phyloP scores from a whole-genome alignment of 179 eudicot genomes.

The Gypsophila paniculata region DNA sequence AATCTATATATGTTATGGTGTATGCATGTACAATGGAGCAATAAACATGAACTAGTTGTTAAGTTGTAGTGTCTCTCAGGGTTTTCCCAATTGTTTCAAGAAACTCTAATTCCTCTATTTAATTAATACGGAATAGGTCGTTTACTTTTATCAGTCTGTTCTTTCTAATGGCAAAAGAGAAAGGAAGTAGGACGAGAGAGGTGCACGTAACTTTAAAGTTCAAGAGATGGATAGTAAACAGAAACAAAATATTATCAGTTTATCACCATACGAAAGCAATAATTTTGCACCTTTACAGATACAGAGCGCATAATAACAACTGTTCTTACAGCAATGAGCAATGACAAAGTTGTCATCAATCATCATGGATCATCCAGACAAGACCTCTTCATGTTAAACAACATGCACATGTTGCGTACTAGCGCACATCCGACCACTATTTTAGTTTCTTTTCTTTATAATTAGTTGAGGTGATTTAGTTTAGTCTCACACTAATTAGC shows the following conservation, averaged over 20 bases:
- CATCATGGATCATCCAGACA: neutral
- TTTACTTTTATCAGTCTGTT: neutral
- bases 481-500: too few species aligned
- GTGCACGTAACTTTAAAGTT: neutral
- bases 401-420: neutral
- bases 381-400: neutral
- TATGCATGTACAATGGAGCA: neutral
- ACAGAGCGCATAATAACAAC: neutral
- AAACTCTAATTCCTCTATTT: constrained; percentile 5
- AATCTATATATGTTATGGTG: neutral
- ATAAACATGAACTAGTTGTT: neutral
- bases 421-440: too few species aligned
- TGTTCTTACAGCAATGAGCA: neutral
- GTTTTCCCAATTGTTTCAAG: neutral
- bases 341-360: neutral
- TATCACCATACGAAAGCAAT: neutral
- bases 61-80: neutral
- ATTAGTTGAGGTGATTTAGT: too few species aligned
- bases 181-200: neutral
- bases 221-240: neutral
- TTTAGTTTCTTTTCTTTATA: too few species aligned
- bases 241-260: neutral
- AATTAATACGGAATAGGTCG: neutral
- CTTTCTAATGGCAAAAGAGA: neutral
- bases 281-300: neutral